Evolutionary conservation across 768 basidiomycete species (phyloP).

Genomic region (Dacryopinax spathularia): DNA sequence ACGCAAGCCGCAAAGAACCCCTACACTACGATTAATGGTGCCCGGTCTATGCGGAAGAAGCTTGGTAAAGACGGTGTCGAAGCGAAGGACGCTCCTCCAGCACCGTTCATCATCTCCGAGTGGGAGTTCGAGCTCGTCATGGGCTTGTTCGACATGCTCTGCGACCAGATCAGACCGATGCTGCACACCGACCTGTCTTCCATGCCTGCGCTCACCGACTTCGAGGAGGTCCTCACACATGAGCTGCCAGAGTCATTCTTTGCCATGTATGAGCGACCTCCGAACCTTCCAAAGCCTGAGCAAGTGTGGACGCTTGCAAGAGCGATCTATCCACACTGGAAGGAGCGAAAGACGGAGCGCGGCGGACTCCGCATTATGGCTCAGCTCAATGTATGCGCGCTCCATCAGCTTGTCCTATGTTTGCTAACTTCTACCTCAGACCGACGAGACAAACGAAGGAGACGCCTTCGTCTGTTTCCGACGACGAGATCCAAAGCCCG

Average conservation of each 20-base stretch:
- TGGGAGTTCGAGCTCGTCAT: constrained; percentile 92
- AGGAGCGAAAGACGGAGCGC: constrained; percentile 62
- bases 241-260: constrained; percentile 49
- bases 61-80: background rate
- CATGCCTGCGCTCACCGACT: constrained; percentile 43
- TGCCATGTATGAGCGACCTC: constrained; percentile 51
- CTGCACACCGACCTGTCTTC: constrained; percentile 50
- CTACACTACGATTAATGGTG: background rate
- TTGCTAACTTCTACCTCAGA: constrained; percentile 29
- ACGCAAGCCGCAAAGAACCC: constrained; percentile 51
- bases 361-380: constrained; percentile 80
- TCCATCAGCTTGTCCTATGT: background rate
- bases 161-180: constrained; percentile 78
- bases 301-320: constrained; percentile 56
- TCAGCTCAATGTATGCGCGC: constrained; percentile 56
- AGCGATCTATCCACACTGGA: constrained; percentile 78
- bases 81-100: constrained; percentile 1
- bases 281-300: constrained; percentile 50
- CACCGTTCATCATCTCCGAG: constrained; percentile 50
- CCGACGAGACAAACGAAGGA: constrained; percentile 73
- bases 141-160: constrained; percentile 83
- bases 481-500: constrained; percentile 81
- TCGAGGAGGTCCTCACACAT: constrained; percentile 41
- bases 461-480: constrained; percentile 98
- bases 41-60: constrained; percentile 1